Conservation (phyloP, 2,329 filamentous ascomycete species). For the Colletotrichum viniferum region DNA sequence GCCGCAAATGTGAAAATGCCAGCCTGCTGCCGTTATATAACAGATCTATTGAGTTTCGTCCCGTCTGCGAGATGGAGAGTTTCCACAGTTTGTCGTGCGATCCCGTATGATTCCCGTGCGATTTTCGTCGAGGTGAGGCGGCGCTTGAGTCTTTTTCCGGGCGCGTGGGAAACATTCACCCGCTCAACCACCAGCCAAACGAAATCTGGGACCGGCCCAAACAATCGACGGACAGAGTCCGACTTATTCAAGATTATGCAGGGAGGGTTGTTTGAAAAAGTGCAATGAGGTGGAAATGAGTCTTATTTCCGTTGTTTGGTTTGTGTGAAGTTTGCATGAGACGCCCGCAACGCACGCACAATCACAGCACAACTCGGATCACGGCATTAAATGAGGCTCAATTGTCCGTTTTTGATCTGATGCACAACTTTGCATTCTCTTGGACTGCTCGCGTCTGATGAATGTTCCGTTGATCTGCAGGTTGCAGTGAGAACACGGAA, state of each 20-base stretch:
- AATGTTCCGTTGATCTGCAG: not conserved
- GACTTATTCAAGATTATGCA: not conserved
- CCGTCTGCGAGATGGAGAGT: not conserved
- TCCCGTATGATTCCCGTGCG: not conserved
- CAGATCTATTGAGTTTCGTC: not conserved
- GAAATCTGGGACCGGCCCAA: not conserved
- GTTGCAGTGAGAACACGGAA: not conserved
- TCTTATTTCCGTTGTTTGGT: not conserved
- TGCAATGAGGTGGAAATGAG: not conserved
- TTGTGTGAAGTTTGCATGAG: not conserved
- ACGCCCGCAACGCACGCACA: not conserved
- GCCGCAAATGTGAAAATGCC: not conserved
- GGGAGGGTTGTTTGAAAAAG: not conserved
- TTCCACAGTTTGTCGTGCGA: not conserved
- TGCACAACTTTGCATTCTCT: not conserved
- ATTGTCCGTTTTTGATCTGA: not conserved
- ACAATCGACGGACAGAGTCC: not conserved
- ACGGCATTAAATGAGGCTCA: not conserved
- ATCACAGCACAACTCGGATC: not conserved
- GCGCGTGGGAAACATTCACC: not conserved
- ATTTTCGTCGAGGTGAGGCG: not conserved
- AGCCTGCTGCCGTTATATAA: not conserved
- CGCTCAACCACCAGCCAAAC: not conserved
- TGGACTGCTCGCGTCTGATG: not conserved
- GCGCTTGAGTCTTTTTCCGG: not conserved